Base-by-base conservation (phyloP, 2,329 filamentous ascomycete genomes). In the Nakataea oryzae region DNA sequence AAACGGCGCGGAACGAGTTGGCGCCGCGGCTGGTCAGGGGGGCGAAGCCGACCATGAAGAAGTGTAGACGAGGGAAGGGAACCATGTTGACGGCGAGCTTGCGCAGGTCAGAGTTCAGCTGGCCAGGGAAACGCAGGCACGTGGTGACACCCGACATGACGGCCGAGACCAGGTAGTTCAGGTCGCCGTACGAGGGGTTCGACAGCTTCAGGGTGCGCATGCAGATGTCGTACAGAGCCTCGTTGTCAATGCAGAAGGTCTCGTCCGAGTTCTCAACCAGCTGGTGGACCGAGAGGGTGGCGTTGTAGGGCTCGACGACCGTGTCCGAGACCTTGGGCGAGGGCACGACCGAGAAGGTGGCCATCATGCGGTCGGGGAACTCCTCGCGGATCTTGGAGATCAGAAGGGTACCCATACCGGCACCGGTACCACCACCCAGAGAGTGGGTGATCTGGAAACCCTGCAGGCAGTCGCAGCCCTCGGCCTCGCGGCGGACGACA, bases 391-490 rank as follows among this genome's bases (percentile, higher is more conserved):
- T 97, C 90, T 99, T 99, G 83, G 93, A 97, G 86, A 97, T 97
- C 78, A 99, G 82, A 74, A 99, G 87, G 65, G 95, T 99, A 83
- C 95, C 95, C 95, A 99, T 99, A 90, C 95, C 95, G 73, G 95
- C 93, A 92, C 95, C 95, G 73, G 95, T 99, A 88, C 95, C 95
- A 90, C 95, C 95, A 88, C 95, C 95, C 68, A 97, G 93, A 62
- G 95, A 97, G 90, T 99, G 95, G 76, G 95, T 99, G 83, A 99
- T 97, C 85, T 99, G 95, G 89, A 99, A 99, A 78, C 95, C 95
- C 84, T 99, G 95, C 67, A 99, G 93, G 86, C 91, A 97, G 86
- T 99, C 95, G 76, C 95, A 97, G 78, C 90, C 91, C 83, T 99
- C 95, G 70, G 95, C 93, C 86, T 99, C 95, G 74, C 95, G 93